phyloP scores from a whole-genome alignment of 371 early-diverging fungal genomes.

The Smittium mucronatum region DNA sequence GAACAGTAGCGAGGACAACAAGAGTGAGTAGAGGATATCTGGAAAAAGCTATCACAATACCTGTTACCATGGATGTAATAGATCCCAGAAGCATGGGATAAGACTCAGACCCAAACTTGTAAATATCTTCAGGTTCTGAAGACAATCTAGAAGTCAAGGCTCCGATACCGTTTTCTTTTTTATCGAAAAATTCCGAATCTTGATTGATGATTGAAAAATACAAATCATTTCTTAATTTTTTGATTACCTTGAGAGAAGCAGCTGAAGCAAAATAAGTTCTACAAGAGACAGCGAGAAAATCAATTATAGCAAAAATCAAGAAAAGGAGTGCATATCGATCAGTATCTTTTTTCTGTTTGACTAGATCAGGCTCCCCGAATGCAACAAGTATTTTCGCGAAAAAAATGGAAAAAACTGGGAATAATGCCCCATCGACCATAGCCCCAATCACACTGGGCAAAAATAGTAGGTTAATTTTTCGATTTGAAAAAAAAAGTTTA shows the following conservation, averaged over 20 bases:
- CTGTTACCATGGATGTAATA: constrained; percentile 19
- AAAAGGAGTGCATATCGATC: constrained; percentile 69
- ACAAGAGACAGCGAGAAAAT: constrained; percentile 33
- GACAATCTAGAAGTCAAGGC: constrained; percentile 68
- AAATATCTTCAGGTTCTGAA: too few species aligned
- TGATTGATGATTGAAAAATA: constrained; percentile 51
- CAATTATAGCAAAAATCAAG: constrained; percentile 41
- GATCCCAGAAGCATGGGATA: constrained; percentile 39
- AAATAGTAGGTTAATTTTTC: constrained; percentile 42
- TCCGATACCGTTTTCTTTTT: constrained; percentile 63
- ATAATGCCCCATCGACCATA: constrained; percentile 36
- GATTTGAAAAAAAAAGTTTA: not conserved
- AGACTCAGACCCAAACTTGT: constrained; percentile 47
- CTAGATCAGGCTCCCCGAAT: constrained; percentile 24
- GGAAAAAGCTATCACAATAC: constrained; percentile 20
- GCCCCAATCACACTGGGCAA: constrained; percentile 14
- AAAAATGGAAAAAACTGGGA: constrained; percentile 41
- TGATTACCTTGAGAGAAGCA: constrained; percentile 43
- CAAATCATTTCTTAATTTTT: constrained; percentile 39
- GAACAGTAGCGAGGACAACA: constrained; percentile 38
- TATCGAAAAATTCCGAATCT: constrained; percentile 78
- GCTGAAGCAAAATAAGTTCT: constrained; percentile 31
- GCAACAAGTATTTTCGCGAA: constrained; percentile 39
- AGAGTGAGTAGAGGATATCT: constrained; percentile 19
- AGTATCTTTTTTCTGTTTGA: constrained; percentile 35